Evolutionary conservation across 805 yeast genomes (phyloP), one percentile per base, ranked within the genome.

Genomic region (Lachancea meyersii): DNA sequence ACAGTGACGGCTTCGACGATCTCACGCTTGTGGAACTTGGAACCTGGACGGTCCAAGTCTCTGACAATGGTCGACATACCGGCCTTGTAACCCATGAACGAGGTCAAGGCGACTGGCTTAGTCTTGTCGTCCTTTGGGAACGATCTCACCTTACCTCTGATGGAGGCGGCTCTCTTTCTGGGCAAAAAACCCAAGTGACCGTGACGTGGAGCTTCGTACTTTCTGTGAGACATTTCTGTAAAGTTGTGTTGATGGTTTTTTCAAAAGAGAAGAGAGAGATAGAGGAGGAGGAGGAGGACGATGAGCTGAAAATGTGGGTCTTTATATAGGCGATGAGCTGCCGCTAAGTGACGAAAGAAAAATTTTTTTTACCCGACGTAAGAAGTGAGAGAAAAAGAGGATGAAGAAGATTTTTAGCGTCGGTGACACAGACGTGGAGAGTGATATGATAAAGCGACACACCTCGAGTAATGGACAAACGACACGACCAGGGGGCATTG

Each of bases 11-110:
- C 98, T 82, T 93, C 98, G 59, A 93, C 98, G 64, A 93, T 82
- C 80, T 93, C 98, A 77, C 97, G 94, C 94, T 93, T 93, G 96
- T 93, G 97, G 96, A 91, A 88, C 82, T 93, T 93, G 71, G 98
- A 93, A 73, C 98, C 98, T 77, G 98, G 98, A 79, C 97, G 86
- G 91, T 93, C 97, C 71, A 93, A 84, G 79, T 93, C 98, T 80
- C 98, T 89, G 70, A 93, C 98, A 65, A 88, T 87, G 77, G 98
- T 93, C 77, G 98, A 82, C 98, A 93, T 93, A 87, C 99, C 99
- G 64, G 98, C 98, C 82, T 79, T 79, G 96, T 93, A 93, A 78
- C 98, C 99, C 65, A 93, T 82, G 95, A 91, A 93, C 62, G 99
- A 97, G 64, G 99, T 93, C 75, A 93, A 79, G 72, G 94, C 94